Conservation (phyloP, 768 basidiomycete species). For the Phaffia tasmanica region DNA sequence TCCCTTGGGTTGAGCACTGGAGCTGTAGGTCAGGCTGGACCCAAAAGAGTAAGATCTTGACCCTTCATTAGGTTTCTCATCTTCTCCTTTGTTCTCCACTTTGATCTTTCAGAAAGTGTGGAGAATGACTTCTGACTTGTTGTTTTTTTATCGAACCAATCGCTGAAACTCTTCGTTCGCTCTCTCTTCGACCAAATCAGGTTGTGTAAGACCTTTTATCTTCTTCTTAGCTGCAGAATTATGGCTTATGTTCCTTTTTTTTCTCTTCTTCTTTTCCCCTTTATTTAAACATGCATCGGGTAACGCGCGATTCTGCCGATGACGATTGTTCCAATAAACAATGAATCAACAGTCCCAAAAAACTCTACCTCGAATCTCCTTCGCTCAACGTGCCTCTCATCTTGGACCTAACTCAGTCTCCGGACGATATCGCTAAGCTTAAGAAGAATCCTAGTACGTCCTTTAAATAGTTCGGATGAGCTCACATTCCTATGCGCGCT, state of each 20-base stretch:
- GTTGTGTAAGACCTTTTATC: too few relatives aligned
- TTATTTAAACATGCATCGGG: conserved; percentile 19
- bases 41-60: conserved; percentile 18
- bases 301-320: too few relatives aligned
- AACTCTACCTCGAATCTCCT: conserved; percentile 67
- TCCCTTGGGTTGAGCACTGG: conserved; percentile 62
- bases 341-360: conserved; percentile 28
- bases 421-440: conserved; percentile 44
- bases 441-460: conserved; percentile 57
- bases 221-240: too few relatives aligned
- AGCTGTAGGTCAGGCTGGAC: conserved; percentile 31
- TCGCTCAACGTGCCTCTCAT: conserved; percentile 53
- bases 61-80: background rate
- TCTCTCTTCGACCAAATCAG: background rate
- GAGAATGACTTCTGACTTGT: too few relatives aligned
- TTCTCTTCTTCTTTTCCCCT: background rate
- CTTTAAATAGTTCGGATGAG: conserved; percentile 4
- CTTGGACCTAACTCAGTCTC: conserved; percentile 53
- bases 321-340: too few relatives aligned
- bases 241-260: background rate
- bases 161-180: background rate
- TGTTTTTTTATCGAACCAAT: background rate
- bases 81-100: background rate
- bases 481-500: background rate
- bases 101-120: background rate